These are phyloP conservation scores for Erysimum cheiri DNA, from an alignment of 441 rosid species.

Conservation along the genomic window DNA sequence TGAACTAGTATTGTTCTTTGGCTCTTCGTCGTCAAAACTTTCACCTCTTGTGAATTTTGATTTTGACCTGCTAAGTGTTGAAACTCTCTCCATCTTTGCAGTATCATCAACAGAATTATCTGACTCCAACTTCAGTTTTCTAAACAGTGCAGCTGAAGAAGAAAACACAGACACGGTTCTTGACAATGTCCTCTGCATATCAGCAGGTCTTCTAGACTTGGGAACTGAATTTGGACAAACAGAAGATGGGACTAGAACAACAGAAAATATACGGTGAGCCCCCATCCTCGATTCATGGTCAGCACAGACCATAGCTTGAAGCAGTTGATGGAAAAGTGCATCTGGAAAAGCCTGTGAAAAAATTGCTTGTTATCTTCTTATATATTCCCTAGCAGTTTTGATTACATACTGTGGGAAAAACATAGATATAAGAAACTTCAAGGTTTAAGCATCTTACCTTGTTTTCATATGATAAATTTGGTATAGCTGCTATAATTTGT, in stretches of 20 bases:
- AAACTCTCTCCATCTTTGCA: constrained; percentile 46
- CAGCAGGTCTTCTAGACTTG: constrained; percentile 54
- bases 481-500: constrained; percentile 85
- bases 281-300: constrained; percentile 82
- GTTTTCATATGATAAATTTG: constrained; percentile 78
- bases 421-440: constrained; percentile 8
- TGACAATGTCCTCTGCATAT: constrained; percentile 77
- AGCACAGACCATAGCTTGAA: constrained; percentile 80
- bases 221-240: constrained; percentile 64
- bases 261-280: constrained; percentile 86
- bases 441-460: constrained; percentile 59
- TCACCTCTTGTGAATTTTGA: constrained; percentile 55
- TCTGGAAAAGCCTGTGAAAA: constrained; percentile 75
- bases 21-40: constrained; percentile 43
- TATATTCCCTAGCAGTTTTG: background rate
- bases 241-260: constrained; percentile 89
- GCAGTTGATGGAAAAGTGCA: constrained; percentile 85
- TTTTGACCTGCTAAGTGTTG: constrained; percentile 60
- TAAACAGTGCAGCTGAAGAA: constrained; percentile 90
- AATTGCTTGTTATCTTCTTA: constrained; percentile 27
- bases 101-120: constrained; percentile 46
- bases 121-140: constrained; percentile 63
- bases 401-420: background rate
- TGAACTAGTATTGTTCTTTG: constrained; percentile 47
- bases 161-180: constrained; percentile 94